Percentiles rank a stretch among this genome's conserved stretches.
Conservation (phyloP, 345 rosid species). For the Limnanthes douglasii region DNA sequence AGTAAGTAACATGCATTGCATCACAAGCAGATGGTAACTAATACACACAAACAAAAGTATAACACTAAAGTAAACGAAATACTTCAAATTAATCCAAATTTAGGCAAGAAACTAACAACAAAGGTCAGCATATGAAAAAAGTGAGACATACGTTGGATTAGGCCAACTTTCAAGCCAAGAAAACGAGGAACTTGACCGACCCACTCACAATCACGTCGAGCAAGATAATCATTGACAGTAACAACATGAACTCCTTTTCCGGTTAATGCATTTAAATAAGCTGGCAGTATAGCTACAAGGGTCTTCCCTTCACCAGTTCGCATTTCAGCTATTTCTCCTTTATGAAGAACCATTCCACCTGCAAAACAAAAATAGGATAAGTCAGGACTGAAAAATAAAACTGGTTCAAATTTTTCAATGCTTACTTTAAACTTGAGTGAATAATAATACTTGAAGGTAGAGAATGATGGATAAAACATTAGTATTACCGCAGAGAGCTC, state of each 20-base stretch:
- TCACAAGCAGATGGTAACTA: too few relatives aligned
- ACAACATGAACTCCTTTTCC: constrained; percentile 97
- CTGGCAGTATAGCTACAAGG: constrained; percentile 91
- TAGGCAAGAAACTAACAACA: too few relatives aligned
- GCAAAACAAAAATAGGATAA: too few relatives aligned
- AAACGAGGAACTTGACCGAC: constrained; percentile 98
- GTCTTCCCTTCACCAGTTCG: constrained; percentile 99
- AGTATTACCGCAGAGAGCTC: not conserved
- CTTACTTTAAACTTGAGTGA: too few relatives aligned
- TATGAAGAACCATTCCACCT: constrained; percentile 99
- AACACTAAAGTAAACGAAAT: not conserved
- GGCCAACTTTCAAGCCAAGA: constrained; percentile 98
- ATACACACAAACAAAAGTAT: not conserved
- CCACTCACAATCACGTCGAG: constrained; percentile 97
- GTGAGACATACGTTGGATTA: constrained; percentile 85
- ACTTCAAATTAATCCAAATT: not conserved
- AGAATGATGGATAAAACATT: too few relatives aligned
- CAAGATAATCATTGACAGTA: constrained; percentile 93
- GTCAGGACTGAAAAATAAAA: too few relatives aligned
- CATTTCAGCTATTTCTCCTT: constrained; percentile 97
- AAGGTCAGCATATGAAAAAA: constrained; percentile 12
- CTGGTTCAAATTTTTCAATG: too few relatives aligned
- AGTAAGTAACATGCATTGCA: too few relatives aligned
- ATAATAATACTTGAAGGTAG: too few relatives aligned
- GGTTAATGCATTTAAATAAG: constrained; percentile 84